These are phyloP conservation scores for Claviceps arundinis DNA, from an alignment of 2,329 filamentous ascomycete species.

Conservation along the genomic window DNA sequence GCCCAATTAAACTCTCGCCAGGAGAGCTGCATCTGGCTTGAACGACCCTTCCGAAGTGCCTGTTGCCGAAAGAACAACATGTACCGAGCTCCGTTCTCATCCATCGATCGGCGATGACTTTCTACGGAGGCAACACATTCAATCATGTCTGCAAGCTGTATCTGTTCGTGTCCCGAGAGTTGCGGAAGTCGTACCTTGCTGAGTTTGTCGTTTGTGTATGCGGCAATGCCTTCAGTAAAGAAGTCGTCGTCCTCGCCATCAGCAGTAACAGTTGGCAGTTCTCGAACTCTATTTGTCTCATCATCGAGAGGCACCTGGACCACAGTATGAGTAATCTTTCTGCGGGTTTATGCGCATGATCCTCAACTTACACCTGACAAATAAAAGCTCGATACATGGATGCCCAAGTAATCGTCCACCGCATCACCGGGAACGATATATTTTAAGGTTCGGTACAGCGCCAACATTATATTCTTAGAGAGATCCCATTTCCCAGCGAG, in stretches of 20 bases:
- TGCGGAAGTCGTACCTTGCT: slow-evolving; percentile 62
- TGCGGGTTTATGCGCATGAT: too few relatives aligned
- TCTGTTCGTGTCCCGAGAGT: slow-evolving; percentile 74
- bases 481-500: slow-evolving; percentile 61
- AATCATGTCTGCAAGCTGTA: slow-evolving; percentile 69
- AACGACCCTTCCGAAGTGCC: slow-evolving; percentile 52
- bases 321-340: neutral
- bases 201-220: slow-evolving; percentile 63
- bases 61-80: slow-evolving; percentile 80
- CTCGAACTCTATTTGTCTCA: slow-evolving; percentile 16
- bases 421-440: slow-evolving; percentile 71
- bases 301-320: neutral
- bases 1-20: slow-evolving; percentile 80
- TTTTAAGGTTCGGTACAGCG: slow-evolving; percentile 63
- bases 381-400: slow-evolving; percentile 16
- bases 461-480: slow-evolving; percentile 60
- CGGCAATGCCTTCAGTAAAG: slow-evolving; percentile 59
- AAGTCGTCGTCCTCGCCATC: slow-evolving; percentile 37
- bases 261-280: slow-evolving; percentile 25
- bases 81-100: slow-evolving; percentile 79
- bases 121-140: slow-evolving; percentile 77
- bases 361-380: slow-evolving; percentile 1
- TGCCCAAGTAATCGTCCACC: slow-evolving; percentile 64
- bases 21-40: slow-evolving; percentile 51
- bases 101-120: slow-evolving; percentile 75